Percentiles rank a stretch among this genome's conserved stretches.
Conservation (phyloP, 2,329 filamentous ascomycete genomes). For the Trichothecium sympodiale region DNA sequence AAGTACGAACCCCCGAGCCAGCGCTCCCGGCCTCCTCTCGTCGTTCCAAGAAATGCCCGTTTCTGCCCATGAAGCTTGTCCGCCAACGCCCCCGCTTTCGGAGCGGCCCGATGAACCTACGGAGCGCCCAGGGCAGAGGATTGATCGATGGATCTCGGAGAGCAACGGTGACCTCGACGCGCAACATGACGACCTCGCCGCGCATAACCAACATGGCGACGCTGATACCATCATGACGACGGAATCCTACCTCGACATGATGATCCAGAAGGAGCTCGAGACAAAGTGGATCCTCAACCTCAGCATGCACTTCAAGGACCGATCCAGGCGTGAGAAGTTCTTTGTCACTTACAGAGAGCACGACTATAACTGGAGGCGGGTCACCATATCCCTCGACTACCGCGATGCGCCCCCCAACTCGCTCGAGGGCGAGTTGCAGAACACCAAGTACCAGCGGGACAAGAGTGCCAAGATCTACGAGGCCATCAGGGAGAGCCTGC, state of each 20-base stretch:
- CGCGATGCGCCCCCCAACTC: constrained; percentile 68
- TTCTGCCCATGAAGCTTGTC: no score
- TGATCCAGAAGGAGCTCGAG: constrained; percentile 73
- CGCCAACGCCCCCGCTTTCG: no score
- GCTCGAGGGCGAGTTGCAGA: constrained; percentile 71
- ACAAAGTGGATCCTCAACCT: constrained; percentile 90
- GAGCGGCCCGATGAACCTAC: no score
- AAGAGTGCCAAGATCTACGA: constrained; percentile 92
- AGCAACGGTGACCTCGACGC: background rate
- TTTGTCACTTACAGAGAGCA: constrained; percentile 88
- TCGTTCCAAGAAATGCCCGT: no score
- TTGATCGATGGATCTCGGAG: no score
- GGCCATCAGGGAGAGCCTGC: constrained; percentile 80
- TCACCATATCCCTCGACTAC: constrained; percentile 93
- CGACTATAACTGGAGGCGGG: constrained; percentile 68
- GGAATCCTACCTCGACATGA: constrained; percentile 24
- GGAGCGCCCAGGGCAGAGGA: no score
- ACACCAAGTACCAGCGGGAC: constrained; percentile 74
- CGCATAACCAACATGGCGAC: background rate
- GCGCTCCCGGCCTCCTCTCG: constrained; percentile 33
- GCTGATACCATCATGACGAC: background rate
- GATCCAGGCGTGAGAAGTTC: constrained; percentile 89
- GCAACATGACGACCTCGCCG: background rate
- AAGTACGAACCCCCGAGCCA: constrained; percentile 28
- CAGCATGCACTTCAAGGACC: constrained; percentile 95